Conservation (phyloP, 2,329 filamentous ascomycete species). For the Monilinia fructicola region DNA sequence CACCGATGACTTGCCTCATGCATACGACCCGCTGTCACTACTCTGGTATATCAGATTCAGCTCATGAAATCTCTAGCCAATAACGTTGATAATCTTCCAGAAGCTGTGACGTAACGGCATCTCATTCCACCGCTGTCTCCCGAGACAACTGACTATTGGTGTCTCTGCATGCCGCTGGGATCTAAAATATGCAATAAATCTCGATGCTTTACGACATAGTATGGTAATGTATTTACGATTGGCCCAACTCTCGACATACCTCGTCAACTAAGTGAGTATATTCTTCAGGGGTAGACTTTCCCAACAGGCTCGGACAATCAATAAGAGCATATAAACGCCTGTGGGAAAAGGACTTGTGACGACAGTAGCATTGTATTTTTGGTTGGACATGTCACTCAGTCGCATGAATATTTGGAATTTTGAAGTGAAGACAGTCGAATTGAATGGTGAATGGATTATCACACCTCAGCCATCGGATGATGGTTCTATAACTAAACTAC, state of each 20-base stretch:
- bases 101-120: neutral
- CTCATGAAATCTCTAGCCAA: neutral
- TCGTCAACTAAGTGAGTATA: neutral
- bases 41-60: neutral
- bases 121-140: neutral
- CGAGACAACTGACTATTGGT: neutral
- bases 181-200: neutral
- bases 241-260: neutral
- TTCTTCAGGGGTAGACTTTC: constrained; percentile 6
- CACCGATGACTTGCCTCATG: neutral
- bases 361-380: neutral
- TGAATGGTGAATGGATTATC: neutral
- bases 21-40: constrained; percentile 4
- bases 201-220: neutral
- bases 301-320: neutral
- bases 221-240: constrained; percentile 3
- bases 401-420: constrained; percentile 1
- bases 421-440: neutral
- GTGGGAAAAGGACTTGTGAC: neutral
- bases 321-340: neutral
- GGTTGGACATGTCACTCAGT: neutral
- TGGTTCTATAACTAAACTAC: neutral
- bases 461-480: constrained; percentile 6
- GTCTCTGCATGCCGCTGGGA: constrained; percentile 3
- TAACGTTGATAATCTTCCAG: neutral